Evolutionary conservation across 2,329 filamentous ascomycete genomes (phyloP).

Genomic region (Kalaharituber pfeilii): DNA sequence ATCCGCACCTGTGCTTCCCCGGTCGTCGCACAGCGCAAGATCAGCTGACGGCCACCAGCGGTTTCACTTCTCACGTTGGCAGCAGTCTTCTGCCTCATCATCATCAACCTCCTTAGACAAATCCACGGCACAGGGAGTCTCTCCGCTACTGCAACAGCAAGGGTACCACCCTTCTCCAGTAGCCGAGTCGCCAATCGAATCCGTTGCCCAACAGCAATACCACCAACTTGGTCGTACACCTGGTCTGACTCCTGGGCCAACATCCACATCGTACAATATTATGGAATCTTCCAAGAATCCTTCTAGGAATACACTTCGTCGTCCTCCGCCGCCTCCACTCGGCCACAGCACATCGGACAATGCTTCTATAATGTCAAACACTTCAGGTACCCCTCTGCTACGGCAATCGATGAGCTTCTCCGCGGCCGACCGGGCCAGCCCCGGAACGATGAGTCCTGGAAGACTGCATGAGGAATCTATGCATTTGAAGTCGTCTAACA

Average conservation of each 20-base stretch:
- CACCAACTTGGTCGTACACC: slow-evolving; percentile 20
- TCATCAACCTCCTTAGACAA: slow-evolving; percentile 1
- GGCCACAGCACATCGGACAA: slow-evolving; percentile 39
- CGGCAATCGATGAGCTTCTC: slow-evolving; percentile 51
- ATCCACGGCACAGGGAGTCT: neutral
- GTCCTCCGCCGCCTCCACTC: slow-evolving; percentile 31
- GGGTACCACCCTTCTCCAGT: slow-evolving; percentile 31
- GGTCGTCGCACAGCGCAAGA: slow-evolving; percentile 17
- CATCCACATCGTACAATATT: slow-evolving; percentile 16
- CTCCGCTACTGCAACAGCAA: slow-evolving; percentile 12
- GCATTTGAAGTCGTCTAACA: slow-evolving; percentile 40
- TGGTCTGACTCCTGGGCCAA: slow-evolving; percentile 24
- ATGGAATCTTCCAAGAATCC: slow-evolving; percentile 18
- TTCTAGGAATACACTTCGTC: slow-evolving; percentile 26
- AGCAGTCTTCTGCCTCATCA: neutral
- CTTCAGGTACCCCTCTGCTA: slow-evolving; percentile 32
- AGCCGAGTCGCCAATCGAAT: slow-evolving; percentile 26
- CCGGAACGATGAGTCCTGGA: slow-evolving; percentile 42
- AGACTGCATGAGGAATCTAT: slow-evolving; percentile 63
- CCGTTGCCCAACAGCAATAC: slow-evolving; percentile 7
- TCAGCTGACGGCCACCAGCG: slow-evolving; percentile 17
- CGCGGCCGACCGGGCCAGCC: slow-evolving; percentile 34
- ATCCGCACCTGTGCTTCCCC: slow-evolving; percentile 20
- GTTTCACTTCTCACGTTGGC: neutral
- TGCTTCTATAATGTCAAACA: slow-evolving; percentile 30